Percentiles rank a stretch among this genome's conserved stretches.
phyloP scores from a whole-genome alignment of 2,329 filamentous ascomycete species.

The Fusarium sterilihyphosum region DNA sequence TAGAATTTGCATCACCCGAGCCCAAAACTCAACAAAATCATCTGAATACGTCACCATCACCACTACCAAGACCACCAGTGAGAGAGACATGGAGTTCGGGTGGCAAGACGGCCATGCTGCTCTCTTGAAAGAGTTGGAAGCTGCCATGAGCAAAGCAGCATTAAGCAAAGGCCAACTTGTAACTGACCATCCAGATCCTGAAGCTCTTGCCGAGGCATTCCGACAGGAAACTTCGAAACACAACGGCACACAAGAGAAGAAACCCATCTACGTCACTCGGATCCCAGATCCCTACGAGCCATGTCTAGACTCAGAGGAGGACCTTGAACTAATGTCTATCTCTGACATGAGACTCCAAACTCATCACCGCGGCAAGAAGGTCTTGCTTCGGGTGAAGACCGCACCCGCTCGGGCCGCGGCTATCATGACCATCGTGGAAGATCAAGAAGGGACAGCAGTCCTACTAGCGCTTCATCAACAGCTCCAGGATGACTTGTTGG shows the following conservation, averaged over 20 bases:
- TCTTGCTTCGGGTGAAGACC: conserved; percentile 34
- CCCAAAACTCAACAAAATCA: not conserved
- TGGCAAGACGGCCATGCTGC: not conserved
- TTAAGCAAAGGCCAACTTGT: conserved; percentile 8
- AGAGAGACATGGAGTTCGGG: not conserved
- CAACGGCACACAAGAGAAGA: not conserved
- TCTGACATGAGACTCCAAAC: conserved; percentile 21
- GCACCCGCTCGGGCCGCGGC: conserved; percentile 24
- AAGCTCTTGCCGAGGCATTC: not conserved
- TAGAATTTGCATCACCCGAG: not conserved
- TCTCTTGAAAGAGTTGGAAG: not conserved
- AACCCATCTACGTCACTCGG: not conserved
- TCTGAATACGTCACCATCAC: not conserved
- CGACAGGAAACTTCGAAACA: not conserved
- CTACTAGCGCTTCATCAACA: conserved; percentile 55
- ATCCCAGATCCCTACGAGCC: conserved; percentile 9
- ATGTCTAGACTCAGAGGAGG: not conserved
- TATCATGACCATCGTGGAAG: conserved; percentile 50
- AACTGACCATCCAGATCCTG: not conserved
- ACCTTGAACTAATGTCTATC: conserved; percentile 4
- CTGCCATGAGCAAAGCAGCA: not conserved
- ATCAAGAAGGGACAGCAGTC: conserved; percentile 48
- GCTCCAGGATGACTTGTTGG: conserved; percentile 47
- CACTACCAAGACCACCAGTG: not conserved
- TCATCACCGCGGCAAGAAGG: conserved; percentile 30